Percentiles rank a stretch among this genome's conserved stretches.
phyloP scores from a whole-genome alignment of 352 stramenopile species.

The Salisapilia sapeloensis region DNA sequence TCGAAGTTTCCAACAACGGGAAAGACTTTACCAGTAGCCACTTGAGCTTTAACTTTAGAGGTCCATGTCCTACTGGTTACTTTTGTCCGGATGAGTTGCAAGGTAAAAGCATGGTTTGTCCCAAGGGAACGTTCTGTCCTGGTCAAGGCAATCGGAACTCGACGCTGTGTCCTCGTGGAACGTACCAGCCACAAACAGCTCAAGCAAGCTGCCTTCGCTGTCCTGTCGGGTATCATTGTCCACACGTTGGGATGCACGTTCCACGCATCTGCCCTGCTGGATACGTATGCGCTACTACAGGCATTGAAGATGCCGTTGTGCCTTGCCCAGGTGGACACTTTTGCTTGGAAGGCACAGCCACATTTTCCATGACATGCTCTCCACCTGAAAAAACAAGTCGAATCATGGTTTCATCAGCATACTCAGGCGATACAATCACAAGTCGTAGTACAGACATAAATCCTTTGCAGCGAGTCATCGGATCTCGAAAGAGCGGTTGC shows the following conservation, averaged over 20 bases:
- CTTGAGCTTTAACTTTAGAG: slow-evolving; percentile 52
- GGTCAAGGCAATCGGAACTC: slow-evolving; percentile 81
- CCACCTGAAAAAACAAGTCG: too few species aligned
- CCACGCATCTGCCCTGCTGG: slow-evolving; percentile 88
- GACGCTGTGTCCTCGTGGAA: slow-evolving; percentile 87
- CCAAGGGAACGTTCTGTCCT: slow-evolving; percentile 59
- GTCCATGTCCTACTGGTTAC: slow-evolving; percentile 64
- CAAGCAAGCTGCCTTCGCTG: slow-evolving; percentile 83
- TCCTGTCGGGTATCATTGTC: slow-evolving; percentile 90
- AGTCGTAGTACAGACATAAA: slow-evolving; percentile 4
- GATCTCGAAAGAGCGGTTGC: slow-evolving; percentile 71
- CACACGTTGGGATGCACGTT: slow-evolving; percentile 84
- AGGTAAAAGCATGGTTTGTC: slow-evolving; percentile 29
- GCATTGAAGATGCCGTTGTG: slow-evolving; percentile 81
- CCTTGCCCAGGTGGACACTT: slow-evolving; percentile 92
- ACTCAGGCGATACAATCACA: too few species aligned
- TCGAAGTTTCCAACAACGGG: slow-evolving; percentile 92
- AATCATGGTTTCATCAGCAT: slow-evolving; percentile 14
- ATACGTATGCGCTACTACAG: slow-evolving; percentile 90
- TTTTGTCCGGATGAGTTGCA: slow-evolving; percentile 73
- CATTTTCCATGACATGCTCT: slow-evolving; percentile 80
- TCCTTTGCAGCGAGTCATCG: slow-evolving; percentile 19
- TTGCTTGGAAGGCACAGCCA: slow-evolving; percentile 92
- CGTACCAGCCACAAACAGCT: slow-evolving; percentile 78
- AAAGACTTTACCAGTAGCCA: slow-evolving; percentile 83